phyloP scores from a whole-genome alignment of 2,329 filamentous ascomycete genomes.

The Ophiostoma pallidulum region DNA sequence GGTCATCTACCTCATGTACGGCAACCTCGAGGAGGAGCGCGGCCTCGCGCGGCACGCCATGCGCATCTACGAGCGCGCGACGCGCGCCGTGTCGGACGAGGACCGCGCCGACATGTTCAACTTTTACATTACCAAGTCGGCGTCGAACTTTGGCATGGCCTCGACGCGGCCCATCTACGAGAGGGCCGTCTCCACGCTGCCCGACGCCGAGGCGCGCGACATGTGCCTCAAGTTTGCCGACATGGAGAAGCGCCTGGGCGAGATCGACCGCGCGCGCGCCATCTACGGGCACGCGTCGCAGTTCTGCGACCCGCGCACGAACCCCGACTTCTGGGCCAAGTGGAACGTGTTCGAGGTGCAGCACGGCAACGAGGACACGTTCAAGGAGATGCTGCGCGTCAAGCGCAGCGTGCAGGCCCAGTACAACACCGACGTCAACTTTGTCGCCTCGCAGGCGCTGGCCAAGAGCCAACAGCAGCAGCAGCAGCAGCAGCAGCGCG shows the following conservation, averaged over 20 bases:
- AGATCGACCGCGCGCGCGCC: slow-evolving; percentile 80
- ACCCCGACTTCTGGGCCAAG: slow-evolving; percentile 84
- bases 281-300: slow-evolving; percentile 96
- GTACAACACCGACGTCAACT: slow-evolving; percentile 98
- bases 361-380: slow-evolving; percentile 97
- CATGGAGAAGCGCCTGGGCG: slow-evolving; percentile 46
- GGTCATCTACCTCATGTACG: slow-evolving; percentile 95
- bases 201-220: slow-evolving; percentile 84
- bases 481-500: slow-evolving; percentile 24
- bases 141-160: slow-evolving; percentile 92
- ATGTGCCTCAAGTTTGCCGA: slow-evolving; percentile 98
- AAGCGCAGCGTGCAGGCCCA: slow-evolving; percentile 95
- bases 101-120: slow-evolving; percentile 97
- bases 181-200: slow-evolving; percentile 84
- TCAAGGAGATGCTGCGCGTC: slow-evolving; percentile 97
- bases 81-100: slow-evolving; percentile 86
- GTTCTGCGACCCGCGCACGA: slow-evolving; percentile 91
- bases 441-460: slow-evolving; percentile 91
- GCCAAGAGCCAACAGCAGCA: slow-evolving; percentile 62
- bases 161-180: slow-evolving; percentile 96
- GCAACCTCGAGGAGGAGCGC: slow-evolving; percentile 89
- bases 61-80: slow-evolving; percentile 97
- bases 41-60: slow-evolving; percentile 93
- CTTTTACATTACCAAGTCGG: slow-evolving; percentile 86
- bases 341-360: slow-evolving; percentile 98